Base-by-base conservation (phyloP, 2,329 filamentous ascomycete species). In the Hansfordia pulvinata region DNA sequence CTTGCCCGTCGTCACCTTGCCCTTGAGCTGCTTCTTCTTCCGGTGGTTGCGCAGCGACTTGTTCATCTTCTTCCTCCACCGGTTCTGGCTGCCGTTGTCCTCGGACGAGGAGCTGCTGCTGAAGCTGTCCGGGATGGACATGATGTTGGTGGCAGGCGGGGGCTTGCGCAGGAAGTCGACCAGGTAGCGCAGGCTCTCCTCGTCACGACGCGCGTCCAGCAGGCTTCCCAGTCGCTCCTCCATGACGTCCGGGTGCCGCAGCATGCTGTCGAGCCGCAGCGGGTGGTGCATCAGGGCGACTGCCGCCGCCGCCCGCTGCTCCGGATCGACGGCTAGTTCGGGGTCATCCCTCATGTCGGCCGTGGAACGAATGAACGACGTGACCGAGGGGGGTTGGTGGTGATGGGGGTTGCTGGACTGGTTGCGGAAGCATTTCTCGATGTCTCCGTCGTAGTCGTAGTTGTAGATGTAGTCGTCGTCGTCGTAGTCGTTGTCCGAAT, bases 131-230 rank as follows among this genome's bases (percentile, higher is more conserved):
- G 46, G 54, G 19, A 54, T 47, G 5, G 63, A 64, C 59, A 68
- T 65, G 39, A 49, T 56, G 40, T 67, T 68, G 14, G 49, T 45
- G 3, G 57, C 48, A 5, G 65, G 65, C 1, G 64, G 64, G 15
- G 58, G 49, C 13, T 56, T 55, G 21, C 51, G 57, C 23, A 71
- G 40, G 31, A 69, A 69, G n/a, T 63, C 56, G 21, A 58, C 49
- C 25, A 68, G 43, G 5, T 48, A 32, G 15, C 26, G 33, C 3
- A 31, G 23, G 14, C 23, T 24, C 14, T 24, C 23, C 6, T 24
- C 23, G 10, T 24, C 12, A 14, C 23, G 23, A 16, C 23, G 23
- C 14, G 16, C 14, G 14, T 24, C 23, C 4, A 24, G 14, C 10
- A 24, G 23, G 12, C 7, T 14, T 7, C 23, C 23, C 4, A 24